Base-by-base conservation (phyloP, 2,329 filamentous ascomycete species). In the Hypoxylon rubiginosum region DNA sequence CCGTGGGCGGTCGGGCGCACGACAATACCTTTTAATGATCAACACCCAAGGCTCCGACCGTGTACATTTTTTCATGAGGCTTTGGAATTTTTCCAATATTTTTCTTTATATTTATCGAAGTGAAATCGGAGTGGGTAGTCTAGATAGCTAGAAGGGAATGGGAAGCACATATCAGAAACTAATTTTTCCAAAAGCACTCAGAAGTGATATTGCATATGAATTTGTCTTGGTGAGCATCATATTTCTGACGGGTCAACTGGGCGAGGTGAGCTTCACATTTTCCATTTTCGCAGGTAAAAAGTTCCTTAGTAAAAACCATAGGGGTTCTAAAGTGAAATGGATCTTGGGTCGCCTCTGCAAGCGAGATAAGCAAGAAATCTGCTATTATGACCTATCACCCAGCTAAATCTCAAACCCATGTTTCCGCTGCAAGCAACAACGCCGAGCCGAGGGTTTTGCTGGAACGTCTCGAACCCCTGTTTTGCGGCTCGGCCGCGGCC, bases 141-240 rank as follows among this genome's bases (percentile, higher is more conserved):
- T 52, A 67, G 51, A 64, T 64, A 67, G 67, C 64, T 67, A 64
- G 64, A 69, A 67, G 67, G 66, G 57, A 69, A 69, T 69, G 61
- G 58, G 58, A 69, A 46, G 61, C 67, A 69, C 61, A 59, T 69
- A 67, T 59, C 53, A 64, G 53, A 62, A 67, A 61, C 46, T 58
- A 50, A 54, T 46, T 26, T 17, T 45, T 28, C 32, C 17, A 36
- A 24, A 36, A 2, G 15, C 34, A 13, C 34, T 36, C 6, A 3
- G 6, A 36, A 36, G 34, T 36, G 34, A 36, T 36, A 36, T 36
- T 15, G 4, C 13, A 1, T 4, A 15, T 13, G 11, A 4, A 3
- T 36, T 15, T 4, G 34, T 15, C 4, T 28, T 28, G 26, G 26
- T 28, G 34, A 19, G 15, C 34, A 17, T 34, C 13, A 4, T 13